These are phyloP conservation scores for Tylopilus sp. DNA, from an alignment of 768 basidiomycete species.

Conservation along the genomic window DNA sequence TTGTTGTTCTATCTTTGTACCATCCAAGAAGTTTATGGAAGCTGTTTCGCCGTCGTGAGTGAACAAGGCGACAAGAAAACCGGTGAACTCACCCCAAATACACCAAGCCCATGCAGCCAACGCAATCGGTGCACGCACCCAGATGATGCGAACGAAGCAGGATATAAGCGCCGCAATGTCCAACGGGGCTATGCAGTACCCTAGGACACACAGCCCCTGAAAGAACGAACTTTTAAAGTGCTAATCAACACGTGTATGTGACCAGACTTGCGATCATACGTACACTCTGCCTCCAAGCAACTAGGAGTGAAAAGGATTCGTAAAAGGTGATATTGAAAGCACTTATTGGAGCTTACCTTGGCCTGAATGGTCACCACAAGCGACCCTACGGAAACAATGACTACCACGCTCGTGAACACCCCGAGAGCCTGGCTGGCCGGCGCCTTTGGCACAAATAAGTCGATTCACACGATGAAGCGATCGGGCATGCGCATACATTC, in stretches of 20 bases:
- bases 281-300: constrained; percentile 82
- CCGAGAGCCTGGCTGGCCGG: constrained; percentile 78
- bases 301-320: constrained; percentile 35
- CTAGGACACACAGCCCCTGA: constrained; percentile 91
- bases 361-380: constrained; percentile 93
- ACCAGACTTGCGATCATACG: constrained; percentile 21
- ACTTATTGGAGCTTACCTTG: constrained; percentile 52
- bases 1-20: constrained; percentile 89
- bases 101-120: constrained; percentile 92
- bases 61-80: neutral
- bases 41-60: constrained; percentile 43
- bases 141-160: constrained; percentile 81
- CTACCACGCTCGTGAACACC: constrained; percentile 92
- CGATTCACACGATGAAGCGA: neutral
- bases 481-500: constrained; percentile 50
- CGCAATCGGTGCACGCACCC: constrained; percentile 83
- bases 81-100: constrained; percentile 78
- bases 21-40: constrained; percentile 92
- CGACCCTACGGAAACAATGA: constrained; percentile 87
- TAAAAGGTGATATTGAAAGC: neutral
- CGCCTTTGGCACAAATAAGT: constrained; percentile 50
- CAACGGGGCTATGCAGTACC: constrained; percentile 93
- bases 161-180: constrained; percentile 86
- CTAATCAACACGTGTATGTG: neutral
- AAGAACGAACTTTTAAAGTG: constrained; percentile 73